Conservation (phyloP, 768 basidiomycete species). For the Leccinum broughii region DNA sequence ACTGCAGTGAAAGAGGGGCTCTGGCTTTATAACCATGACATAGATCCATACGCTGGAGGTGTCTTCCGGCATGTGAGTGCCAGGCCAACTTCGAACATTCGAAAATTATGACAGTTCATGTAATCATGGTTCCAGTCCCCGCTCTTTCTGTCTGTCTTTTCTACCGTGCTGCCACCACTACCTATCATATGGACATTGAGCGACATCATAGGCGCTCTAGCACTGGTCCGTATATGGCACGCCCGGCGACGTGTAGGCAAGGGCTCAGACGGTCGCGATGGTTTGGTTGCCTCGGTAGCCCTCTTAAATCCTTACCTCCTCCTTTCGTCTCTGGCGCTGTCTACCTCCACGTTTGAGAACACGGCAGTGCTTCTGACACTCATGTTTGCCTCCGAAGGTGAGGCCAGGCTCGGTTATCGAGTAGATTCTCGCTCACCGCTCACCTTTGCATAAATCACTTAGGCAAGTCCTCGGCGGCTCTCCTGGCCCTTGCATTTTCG, state of each 20-base stretch:
- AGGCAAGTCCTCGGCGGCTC: constrained; percentile 61
- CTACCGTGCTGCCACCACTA: constrained; percentile 61
- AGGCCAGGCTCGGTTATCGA: constrained; percentile 9
- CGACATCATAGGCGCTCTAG: constrained; percentile 70
- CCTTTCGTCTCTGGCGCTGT: constrained; percentile 75
- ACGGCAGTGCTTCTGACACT: constrained; percentile 63
- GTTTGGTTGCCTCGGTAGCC: constrained; percentile 65
- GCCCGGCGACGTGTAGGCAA: constrained; percentile 52
- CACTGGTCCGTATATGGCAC: constrained; percentile 67
- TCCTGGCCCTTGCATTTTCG: constrained; percentile 70
- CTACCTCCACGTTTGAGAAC: constrained; percentile 84
- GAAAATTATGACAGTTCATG: neutral
- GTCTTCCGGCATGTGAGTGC: constrained; percentile 78
- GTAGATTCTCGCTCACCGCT: neutral
- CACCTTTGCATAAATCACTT: neutral
- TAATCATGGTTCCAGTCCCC: constrained; percentile 59
- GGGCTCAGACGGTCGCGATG: constrained; percentile 47
- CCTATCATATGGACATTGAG: constrained; percentile 68
- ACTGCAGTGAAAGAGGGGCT: constrained; percentile 84
- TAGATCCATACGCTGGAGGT: constrained; percentile 87
- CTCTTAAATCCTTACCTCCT: constrained; percentile 89
- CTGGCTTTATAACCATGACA: constrained; percentile 71
- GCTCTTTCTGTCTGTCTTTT: constrained; percentile 73
- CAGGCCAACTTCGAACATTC: neutral
- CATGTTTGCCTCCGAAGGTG: constrained; percentile 71